These are phyloP conservation scores for Sungouiozyma ichnusensis DNA, from an alignment of 805 yeast species.

Conservation along the genomic window DNA sequence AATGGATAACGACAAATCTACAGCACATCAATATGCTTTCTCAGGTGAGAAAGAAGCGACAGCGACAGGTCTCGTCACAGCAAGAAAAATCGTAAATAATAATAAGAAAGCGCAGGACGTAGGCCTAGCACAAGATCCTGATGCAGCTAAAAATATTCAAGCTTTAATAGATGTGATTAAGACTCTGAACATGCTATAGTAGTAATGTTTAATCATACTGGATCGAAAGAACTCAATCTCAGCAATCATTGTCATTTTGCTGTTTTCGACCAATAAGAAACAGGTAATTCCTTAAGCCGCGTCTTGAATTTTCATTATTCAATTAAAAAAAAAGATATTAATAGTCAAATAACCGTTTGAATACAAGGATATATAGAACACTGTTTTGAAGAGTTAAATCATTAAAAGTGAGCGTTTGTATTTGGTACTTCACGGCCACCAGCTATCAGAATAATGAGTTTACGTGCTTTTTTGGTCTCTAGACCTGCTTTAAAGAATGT, in stretches of 20 bases:
- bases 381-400: not conserved
- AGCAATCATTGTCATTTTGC: not conserved
- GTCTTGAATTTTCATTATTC: not conserved
- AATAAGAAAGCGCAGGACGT: slow-evolving; percentile 1
- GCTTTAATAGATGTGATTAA: slow-evolving; percentile 6
- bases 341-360: not conserved
- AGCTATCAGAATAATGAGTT: slow-evolving; percentile 37
- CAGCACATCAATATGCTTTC: not conserved
- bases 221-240: no score
- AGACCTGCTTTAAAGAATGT: not conserved
- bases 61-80: not conserved
- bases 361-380: not conserved
- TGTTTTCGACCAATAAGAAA: not conserved
- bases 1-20: not conserved
- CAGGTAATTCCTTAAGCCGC: not conserved
- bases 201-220: no score
- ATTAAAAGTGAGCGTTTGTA: not conserved
- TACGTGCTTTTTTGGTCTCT: not conserved
- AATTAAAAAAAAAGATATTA: no score
- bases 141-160: slow-evolving; percentile 7
- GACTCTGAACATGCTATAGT: not conserved
- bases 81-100: not conserved
- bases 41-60: not conserved
- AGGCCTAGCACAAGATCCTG: slow-evolving; percentile 4
- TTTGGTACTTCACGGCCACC: slow-evolving; percentile 51